Base-by-base conservation (phyloP, 192 early-diverging fungal genomes). In the Linnemannia zychae region DNA sequence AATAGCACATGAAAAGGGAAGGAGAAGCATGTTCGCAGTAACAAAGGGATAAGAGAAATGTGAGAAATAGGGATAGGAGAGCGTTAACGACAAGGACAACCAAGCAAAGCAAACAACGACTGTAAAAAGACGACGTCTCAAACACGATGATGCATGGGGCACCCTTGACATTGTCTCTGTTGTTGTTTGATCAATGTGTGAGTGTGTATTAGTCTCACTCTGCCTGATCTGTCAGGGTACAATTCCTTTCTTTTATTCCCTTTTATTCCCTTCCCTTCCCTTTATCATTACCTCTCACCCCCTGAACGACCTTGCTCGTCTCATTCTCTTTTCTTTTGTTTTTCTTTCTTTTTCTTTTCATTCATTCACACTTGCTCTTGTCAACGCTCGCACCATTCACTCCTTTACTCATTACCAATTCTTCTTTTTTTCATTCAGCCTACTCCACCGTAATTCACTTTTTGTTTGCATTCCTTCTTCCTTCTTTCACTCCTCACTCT, bases 1-100 rank as follows among this genome's bases (percentile, higher is more conserved):
- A 31, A n/a, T 63, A 63, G 57, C 57, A 63, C 28, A 63, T 63
- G 57, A 63, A 63, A 57, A 57, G 22, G n/a, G 52, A 57, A 52
- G 7, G 52, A n/a, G 40, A 9, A 44, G 1, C 11, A 15, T 13
- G 28, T 12, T 13, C 9, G 24, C 57, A 63, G 28, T 33, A 63
- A 63, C 24, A 15, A 31, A 24, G 31, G 28, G 12, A 53, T 22
- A 63, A 63, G 28, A 31, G 57, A 31, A 31, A 31, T n/a, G 53
- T 15, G 57, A 31, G 28, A n/a, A 63, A 63, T 31, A 52, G 2
- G n/a, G 13, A 4, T 24, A 12, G 15, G 57, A 63, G 57, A 63
- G 57, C 57, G 31, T 63, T 63, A 28, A 31, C 28, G 57, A 63
- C 57, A 11, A n/a, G n/a, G n/a, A 24, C 57, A 31, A 63, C 28